Evolutionary conservation across 1,284 basidiomycete species (phyloP).

Genomic region (Leccinum pachyderme): DNA sequence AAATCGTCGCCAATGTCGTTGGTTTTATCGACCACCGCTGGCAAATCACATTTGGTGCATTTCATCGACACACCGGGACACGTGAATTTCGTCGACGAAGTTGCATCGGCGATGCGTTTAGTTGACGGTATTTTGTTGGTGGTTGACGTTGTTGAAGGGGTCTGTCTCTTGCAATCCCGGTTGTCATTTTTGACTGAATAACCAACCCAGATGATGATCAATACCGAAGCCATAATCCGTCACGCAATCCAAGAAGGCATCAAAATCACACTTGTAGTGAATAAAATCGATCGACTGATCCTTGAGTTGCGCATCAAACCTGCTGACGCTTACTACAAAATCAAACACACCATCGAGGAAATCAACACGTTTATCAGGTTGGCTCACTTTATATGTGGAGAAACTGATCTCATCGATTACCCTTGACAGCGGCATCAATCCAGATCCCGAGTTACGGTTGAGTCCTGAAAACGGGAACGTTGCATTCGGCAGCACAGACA

Average conservation of each 20-base stretch:
- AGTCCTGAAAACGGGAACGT: conserved; percentile 97
- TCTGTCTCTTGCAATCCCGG: conserved; percentile 38
- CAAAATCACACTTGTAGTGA: conserved; percentile 92
- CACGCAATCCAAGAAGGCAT: conserved; percentile 87
- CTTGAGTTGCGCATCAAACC: conserved; percentile 96
- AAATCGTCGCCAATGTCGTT: conserved; percentile 98
- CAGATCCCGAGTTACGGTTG: conserved; percentile 82
- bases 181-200: conserved; percentile 11
- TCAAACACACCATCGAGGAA: conserved; percentile 98
- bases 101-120: conserved; percentile 82
- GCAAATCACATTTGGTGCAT: conserved; percentile 93
- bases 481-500: conserved; percentile 94
- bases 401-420: conserved; percentile 4
- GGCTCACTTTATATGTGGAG: conserved; percentile 18
- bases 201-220: conserved; percentile 76
- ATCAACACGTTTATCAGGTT: conserved; percentile 94
- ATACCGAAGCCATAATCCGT: conserved; percentile 82
- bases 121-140: conserved; percentile 95
- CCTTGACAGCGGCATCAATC: conserved; percentile 71
- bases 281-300: conserved; percentile 97
- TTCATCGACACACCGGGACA: conserved; percentile 98
- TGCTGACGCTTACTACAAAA: conserved; percentile 96
- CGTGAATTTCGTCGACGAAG: conserved; percentile 97
- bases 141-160: conserved; percentile 94
- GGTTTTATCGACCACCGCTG: conserved; percentile 80